Evolutionary conservation across 495 filamentous ascomycete species (phyloP), one percentile per base, ranked within the genome.

Genomic region (Penicillium desertorum): DNA sequence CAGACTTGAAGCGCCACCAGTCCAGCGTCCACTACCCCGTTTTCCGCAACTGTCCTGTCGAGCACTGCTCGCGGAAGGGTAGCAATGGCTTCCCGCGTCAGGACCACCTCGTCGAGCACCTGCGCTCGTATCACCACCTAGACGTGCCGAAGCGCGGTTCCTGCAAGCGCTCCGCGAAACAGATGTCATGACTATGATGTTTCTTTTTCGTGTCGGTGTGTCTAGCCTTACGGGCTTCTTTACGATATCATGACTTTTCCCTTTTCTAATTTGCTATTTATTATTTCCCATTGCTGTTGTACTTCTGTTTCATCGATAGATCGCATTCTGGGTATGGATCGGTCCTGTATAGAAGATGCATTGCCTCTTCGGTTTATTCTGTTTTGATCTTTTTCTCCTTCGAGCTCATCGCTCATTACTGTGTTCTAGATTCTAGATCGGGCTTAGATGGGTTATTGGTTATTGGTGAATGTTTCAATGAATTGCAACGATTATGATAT

Each of bases 31-130:
- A 86, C 61, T 72, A 73, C 51, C 76, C 76, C 10, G 84, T 90
- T 51, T 81, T 84, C 45, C 80, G 90, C 44, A 83, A 87, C 69
- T 97, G 92, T 60, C 90, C 91, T 0, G 82, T 89, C 56, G 62
- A 72, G n/a, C 83, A 86, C 67, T 96, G 92, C 77, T 90, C 91
- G 64, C 86, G 91, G 14, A 87, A 88, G 67, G 81, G 80, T 1
- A 85, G 82, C 64, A 83, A 87, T 60, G 90, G 90, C 2, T 97
- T 96, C 68, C 88, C 89, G 16, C 84, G 92, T 2, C 84, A 87
- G 53, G 92, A 96, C 71, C 96, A 97, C 60, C 79, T 95, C 3
- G 87, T 89, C 59, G 92, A 97, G 72, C 92, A 97, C 67, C 70
- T 92, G 20, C 84, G 91, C 25, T 85, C 89, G 4, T 90, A 91